Percentiles rank a stretch among this genome's conserved stretches.
phyloP scores from a whole-genome alignment of 257 asterid genomes.

The Salvia splendens region DNA sequence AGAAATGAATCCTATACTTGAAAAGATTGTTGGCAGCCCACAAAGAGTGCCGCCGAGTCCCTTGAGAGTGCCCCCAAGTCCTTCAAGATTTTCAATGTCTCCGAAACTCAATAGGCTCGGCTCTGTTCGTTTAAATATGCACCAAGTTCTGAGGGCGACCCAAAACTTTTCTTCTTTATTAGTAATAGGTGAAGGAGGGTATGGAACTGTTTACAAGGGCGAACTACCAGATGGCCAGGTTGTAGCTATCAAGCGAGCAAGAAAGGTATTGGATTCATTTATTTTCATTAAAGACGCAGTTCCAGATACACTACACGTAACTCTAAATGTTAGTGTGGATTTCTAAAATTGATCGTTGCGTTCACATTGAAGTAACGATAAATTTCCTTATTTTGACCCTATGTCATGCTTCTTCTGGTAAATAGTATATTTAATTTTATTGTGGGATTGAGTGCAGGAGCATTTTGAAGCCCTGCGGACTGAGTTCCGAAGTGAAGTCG shows the following conservation, averaged over 20 bases:
- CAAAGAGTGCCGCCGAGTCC: slow-evolving; percentile 73
- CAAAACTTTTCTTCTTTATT: slow-evolving; percentile 67
- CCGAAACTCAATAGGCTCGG: slow-evolving; percentile 86
- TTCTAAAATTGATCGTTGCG: background rate
- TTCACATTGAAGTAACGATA: background rate
- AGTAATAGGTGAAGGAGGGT: slow-evolving; percentile 92
- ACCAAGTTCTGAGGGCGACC: slow-evolving; percentile 72
- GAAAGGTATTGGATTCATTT: slow-evolving; percentile 56
- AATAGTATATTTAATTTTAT: background rate
- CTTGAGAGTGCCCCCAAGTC: slow-evolving; percentile 85
- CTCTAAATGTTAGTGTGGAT: background rate
- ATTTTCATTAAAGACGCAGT: slow-evolving; percentile 13
- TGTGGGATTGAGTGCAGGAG: slow-evolving; percentile 49
- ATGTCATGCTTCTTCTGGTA: slow-evolving; percentile 9
- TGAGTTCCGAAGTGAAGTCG: slow-evolving; percentile 90
- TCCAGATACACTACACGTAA: background rate
- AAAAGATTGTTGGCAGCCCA: slow-evolving; percentile 60
- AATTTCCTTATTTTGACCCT: background rate
- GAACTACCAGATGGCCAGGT: slow-evolving; percentile 74
- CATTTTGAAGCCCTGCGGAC: slow-evolving; percentile 57
- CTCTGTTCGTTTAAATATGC: slow-evolving; percentile 75
- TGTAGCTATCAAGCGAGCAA: slow-evolving; percentile 95
- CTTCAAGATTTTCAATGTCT: slow-evolving; percentile 89
- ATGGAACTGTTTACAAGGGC: slow-evolving; percentile 90
- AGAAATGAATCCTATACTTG: slow-evolving; percentile 57